Evolutionary conservation across 2,329 filamentous ascomycete species (phyloP), one percentile per base, ranked within the genome.

Genomic region (Penicillium paneum): DNA sequence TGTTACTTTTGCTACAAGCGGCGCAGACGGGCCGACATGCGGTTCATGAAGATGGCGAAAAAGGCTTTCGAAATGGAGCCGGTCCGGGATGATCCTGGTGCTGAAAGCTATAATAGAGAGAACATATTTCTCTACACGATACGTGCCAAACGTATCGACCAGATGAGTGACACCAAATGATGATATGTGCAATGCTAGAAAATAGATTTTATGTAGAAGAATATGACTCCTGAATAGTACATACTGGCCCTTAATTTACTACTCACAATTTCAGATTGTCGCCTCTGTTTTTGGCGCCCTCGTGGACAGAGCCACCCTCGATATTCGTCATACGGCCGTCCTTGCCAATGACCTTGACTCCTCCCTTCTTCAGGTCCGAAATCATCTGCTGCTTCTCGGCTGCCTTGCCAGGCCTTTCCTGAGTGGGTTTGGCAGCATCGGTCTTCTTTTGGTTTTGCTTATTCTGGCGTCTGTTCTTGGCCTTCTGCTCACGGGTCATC

Each of bases 1-100:
- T 91, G 87, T 71, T 87, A 88, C 73, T 97, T 99, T 75, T 96
- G 93, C 77, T 97, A 95, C 80, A 97, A 96, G 80, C 93, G 91
- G 76, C 82, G 94, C 63, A 84, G 94, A 68, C 83, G 90, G 56
- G 94, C 88, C 39, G 88, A 91, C 68, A 80, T 87, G 76, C 83
- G 88, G 55, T 91, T 91, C 67, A 80, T 91, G 68, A 89, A 87
- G 71, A 81, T 81, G 68, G 85, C 86, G 15, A 84, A 79, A 67
- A 90, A 87, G 74, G 73, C 78, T 34, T 91, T 91, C 66, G 64
- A 75, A 13, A 80, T 90, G 17, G 78, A 80, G 34, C 84, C 88
- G 65, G 71, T 89, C 35, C 74, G 76, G 41, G 86, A 89, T 64
- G 81, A 85, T 55, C 65, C 71, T 19, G 66, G 70, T 34, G 64